These are phyloP conservation scores for Gynostemma pentaphyllum DNA, from an alignment of 306 rosid species.

Conservation along the genomic window DNA sequence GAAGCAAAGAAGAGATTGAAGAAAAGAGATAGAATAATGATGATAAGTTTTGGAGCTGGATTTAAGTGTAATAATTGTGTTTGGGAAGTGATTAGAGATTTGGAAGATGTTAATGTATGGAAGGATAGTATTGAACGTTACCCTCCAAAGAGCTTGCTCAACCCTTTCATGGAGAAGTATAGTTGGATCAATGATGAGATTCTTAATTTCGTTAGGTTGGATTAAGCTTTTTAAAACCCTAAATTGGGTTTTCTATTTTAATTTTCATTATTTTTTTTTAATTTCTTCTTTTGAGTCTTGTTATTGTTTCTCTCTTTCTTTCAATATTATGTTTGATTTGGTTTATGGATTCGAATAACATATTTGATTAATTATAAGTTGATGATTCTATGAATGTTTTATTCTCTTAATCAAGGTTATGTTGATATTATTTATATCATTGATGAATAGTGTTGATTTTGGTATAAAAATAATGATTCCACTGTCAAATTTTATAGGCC, in stretches of 20 bases:
- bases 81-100: slow-evolving; percentile 65
- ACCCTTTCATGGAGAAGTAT: slow-evolving; percentile 64
- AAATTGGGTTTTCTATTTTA: neutral
- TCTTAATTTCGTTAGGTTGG: slow-evolving; percentile 42
- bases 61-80: slow-evolving; percentile 72
- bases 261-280: too few species aligned
- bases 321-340: neutral
- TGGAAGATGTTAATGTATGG: slow-evolving; percentile 61
- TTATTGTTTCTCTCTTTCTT: too few species aligned
- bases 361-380: too few species aligned
- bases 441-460: too few species aligned
- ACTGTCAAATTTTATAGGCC: too few species aligned
- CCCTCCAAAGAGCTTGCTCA: slow-evolving; percentile 33
- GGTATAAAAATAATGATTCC: too few species aligned
- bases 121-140: slow-evolving; percentile 37
- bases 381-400: too few species aligned
- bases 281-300: too few species aligned
- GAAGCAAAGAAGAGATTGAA: slow-evolving; percentile 80
- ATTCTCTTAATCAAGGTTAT: too few species aligned
- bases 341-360: neutral
- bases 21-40: slow-evolving; percentile 50
- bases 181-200: slow-evolving; percentile 59
- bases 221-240: neutral
- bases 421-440: too few species aligned
- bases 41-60: slow-evolving; percentile 89